Evolutionary conservation across 768 basidiomycete species (phyloP).

Genomic region (Leccinum broughii): DNA sequence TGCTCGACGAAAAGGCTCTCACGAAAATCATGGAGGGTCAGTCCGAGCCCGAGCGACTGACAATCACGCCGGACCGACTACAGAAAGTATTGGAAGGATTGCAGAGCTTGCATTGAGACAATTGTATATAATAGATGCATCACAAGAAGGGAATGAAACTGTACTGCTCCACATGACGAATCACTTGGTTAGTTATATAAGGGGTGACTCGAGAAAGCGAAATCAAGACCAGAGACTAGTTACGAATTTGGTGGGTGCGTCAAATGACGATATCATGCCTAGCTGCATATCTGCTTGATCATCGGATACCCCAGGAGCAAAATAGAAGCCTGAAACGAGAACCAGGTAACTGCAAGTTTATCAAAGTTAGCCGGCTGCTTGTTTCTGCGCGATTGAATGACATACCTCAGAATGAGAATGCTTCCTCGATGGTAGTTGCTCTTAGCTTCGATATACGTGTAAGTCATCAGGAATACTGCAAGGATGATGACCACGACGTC

Average conservation of each 20-base stretch:
- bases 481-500: constrained; percentile 94
- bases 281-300: constrained; percentile 19
- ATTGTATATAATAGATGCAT: constrained; percentile 13
- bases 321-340: constrained; percentile 89
- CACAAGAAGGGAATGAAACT: constrained; percentile 21
- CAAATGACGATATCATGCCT: constrained; percentile 4
- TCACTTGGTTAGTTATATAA: constrained; percentile 4
- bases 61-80: constrained; percentile 38
- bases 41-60: constrained; percentile 58
- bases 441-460: constrained; percentile 98
- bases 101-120: constrained; percentile 54
- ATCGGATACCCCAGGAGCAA: constrained; percentile 55
- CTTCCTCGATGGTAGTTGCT: constrained; percentile 98
- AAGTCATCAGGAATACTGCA: constrained; percentile 96
- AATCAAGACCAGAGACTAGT: constrained; percentile 16
- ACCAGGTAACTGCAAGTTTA: constrained; percentile 75
- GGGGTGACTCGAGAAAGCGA: neutral
- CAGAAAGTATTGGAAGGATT: constrained; percentile 48
- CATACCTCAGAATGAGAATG: constrained; percentile 92
- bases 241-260: constrained; percentile 9
- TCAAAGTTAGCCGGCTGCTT: neutral
- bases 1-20: constrained; percentile 41
- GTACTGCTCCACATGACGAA: constrained; percentile 7
- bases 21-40: constrained; percentile 56
- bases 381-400: neutral